Evolutionary conservation across 495 filamentous ascomycete genomes (phyloP), one percentile per base, ranked within the genome.

Genomic region (Aspergillus avenaceus): DNA sequence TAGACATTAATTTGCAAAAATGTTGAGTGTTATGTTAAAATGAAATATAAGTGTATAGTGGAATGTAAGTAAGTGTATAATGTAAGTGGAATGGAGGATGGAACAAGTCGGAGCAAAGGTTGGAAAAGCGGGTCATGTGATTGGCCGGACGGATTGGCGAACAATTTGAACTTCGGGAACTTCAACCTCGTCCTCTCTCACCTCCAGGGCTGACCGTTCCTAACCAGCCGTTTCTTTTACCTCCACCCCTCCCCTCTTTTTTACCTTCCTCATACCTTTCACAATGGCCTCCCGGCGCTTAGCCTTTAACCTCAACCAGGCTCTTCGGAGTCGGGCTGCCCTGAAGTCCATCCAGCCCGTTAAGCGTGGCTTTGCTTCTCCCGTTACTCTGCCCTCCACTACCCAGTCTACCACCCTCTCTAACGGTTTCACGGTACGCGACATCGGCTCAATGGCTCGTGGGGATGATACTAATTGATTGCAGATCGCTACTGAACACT

Each of bases 401-500:
- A 96, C 91, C 55, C 84, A 97, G 78, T 90, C 84, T 61, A 99
- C 93, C 27, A 99, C 93, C 23, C 78, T 99, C 64, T 88, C 85
- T 71, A 98, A 97, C 80, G 93, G 93, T 61, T 81, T 98, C 71
- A 98, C 93, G 49, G 93, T 97, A 85, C 65, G 87, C 53, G 8
- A 53, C 45, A 53, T 40, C 25, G 27, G 40, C 23, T 56, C 57
- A 66, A 67, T 66, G 28, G 59, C 50, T 44, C 58, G 25, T 45
- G 36, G 45, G 25, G 13, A 54, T 77, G n/a, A n/a, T 57, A 72
- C 82, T 66, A 53, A 79, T 19, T 56, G 36, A 49, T 16, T 49
- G 42, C 71, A 97, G 95, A 89, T 97, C 67, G 92, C 93, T 52
- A 95, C 93, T 61, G 93, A 98, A 65, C 87, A 97, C 76, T 97